Conservation (phyloP, 2,329 filamentous ascomycete species). For the Cytospora paraplurivora region DNA sequence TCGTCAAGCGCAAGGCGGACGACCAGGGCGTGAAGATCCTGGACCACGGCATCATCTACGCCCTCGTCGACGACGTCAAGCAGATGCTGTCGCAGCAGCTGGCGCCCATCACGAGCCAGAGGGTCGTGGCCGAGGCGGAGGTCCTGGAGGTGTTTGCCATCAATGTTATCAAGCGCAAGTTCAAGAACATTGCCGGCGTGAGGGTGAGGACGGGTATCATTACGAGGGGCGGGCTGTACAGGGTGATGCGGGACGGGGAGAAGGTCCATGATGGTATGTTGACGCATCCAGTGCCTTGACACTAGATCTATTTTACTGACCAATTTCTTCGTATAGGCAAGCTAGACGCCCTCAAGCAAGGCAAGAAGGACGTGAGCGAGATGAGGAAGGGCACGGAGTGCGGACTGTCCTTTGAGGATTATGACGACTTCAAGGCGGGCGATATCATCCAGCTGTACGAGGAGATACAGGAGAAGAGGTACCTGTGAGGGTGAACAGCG, state of each 20-base stretch:
- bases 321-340: slow-evolving; percentile 57
- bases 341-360: slow-evolving; percentile 81
- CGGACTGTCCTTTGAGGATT: slow-evolving; percentile 81
- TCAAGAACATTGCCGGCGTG: slow-evolving; percentile 80
- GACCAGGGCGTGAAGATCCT: slow-evolving; percentile 73
- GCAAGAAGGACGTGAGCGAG: slow-evolving; percentile 87
- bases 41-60: slow-evolving; percentile 85
- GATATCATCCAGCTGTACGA: slow-evolving; percentile 90
- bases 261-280: slow-evolving; percentile 79
- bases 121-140: slow-evolving; percentile 85
- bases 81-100: slow-evolving; percentile 69
- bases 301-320: slow-evolving; percentile 6
- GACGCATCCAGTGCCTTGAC: slow-evolving; percentile 4
- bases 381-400: slow-evolving; percentile 95
- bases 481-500: slow-evolving; percentile 43
- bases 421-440: slow-evolving; percentile 75
- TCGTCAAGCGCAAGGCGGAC: slow-evolving; percentile 71
- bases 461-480: slow-evolving; percentile 71
- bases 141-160: slow-evolving; percentile 83
- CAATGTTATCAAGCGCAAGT: slow-evolving; percentile 70
- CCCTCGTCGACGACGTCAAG: slow-evolving; percentile 73
- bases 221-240: slow-evolving; percentile 63
- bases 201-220: slow-evolving; percentile 82
- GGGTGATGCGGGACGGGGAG: slow-evolving; percentile 71
- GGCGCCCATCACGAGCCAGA: slow-evolving; percentile 64